A percentile compares a stretch with the other conserved stretches of the same genome.
These are phyloP conservation scores for Coniophora puteana DNA, from an alignment of 1,284 basidiomycete genomes.

Conservation along the genomic window DNA sequence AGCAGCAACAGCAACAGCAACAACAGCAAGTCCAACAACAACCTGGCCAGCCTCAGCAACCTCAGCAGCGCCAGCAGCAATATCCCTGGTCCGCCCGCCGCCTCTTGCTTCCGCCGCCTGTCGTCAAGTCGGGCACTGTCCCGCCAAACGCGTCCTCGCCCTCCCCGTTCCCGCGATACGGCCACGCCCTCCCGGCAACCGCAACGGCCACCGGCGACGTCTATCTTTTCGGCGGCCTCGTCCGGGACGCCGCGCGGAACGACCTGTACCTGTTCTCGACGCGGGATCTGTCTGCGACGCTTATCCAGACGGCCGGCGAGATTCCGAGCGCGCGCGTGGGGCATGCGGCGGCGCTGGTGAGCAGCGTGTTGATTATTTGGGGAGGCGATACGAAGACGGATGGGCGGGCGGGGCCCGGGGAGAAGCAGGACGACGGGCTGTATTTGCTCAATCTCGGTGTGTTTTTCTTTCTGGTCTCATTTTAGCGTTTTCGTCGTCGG, in stretches of 20 bases:
- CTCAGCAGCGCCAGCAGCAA: constrained; percentile 41
- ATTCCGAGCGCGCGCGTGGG: constrained; percentile 90
- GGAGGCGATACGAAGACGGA: constrained; percentile 93
- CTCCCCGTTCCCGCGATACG: constrained; percentile 95
- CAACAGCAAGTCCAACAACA: constrained; percentile 18
- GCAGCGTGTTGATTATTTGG: constrained; percentile 96
- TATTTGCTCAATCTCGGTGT: constrained; percentile 94
- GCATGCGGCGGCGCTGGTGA: constrained; percentile 93
- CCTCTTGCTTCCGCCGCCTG: constrained; percentile 61
- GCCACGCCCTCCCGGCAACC: constrained; percentile 89
- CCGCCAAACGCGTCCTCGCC: constrained; percentile 64
- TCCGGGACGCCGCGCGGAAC: constrained; percentile 88
- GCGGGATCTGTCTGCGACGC: constrained; percentile 71
- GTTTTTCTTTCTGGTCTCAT: constrained; percentile 25
- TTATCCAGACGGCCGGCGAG: constrained; percentile 88
- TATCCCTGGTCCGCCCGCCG: constrained; percentile 80
- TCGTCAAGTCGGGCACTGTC: constrained; percentile 56
- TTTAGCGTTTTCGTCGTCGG: background rate
- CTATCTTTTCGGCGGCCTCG: constrained; percentile 96
- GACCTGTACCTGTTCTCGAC: constrained; percentile 92
- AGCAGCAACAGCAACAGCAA: constrained; percentile 19
- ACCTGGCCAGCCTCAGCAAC: constrained; percentile 18
- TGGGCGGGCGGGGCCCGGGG: constrained; percentile 60
- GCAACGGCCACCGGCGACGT: constrained; percentile 85
- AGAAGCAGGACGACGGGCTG: constrained; percentile 89